A percentile compares a stretch with the other conserved stretches of the same genome.
phyloP scores from a whole-genome alignment of 805 yeast genomes.

The Candida tallmaniae region DNA sequence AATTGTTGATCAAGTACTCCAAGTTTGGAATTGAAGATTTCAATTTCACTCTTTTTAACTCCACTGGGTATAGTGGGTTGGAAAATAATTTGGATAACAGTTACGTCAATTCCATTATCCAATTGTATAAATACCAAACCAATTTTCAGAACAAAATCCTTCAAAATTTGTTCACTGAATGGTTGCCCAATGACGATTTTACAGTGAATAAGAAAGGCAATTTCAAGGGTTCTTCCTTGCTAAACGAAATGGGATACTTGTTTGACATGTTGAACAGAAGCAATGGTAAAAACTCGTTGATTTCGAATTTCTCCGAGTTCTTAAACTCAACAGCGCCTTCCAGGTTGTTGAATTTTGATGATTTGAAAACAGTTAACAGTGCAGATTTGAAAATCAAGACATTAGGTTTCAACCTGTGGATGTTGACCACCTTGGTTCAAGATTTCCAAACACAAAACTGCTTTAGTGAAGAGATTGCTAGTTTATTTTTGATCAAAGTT shows the following conservation, averaged over 20 bases:
- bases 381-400: slow-evolving; percentile 40
- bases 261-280: slow-evolving; percentile 90
- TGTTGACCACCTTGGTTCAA: slow-evolving; percentile 46
- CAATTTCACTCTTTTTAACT: slow-evolving; percentile 82
- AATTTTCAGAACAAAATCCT: slow-evolving; percentile 63
- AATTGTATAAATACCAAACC: slow-evolving; percentile 74
- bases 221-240: slow-evolving; percentile 46
- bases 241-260: slow-evolving; percentile 82
- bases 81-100: slow-evolving; percentile 83
- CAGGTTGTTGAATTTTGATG: slow-evolving; percentile 52
- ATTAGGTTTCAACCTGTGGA: slow-evolving; percentile 54
- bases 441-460: slow-evolving; percentile 37
- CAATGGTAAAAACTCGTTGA: slow-evolving; percentile 69
- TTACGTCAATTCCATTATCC: slow-evolving; percentile 67
- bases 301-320: slow-evolving; percentile 65
- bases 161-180: slow-evolving; percentile 45
- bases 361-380: slow-evolving; percentile 40
- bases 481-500: slow-evolving; percentile 7
- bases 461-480: slow-evolving; percentile 5
- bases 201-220: slow-evolving; percentile 23
- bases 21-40: slow-evolving; percentile 92
- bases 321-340: slow-evolving; percentile 43
- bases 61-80: slow-evolving; percentile 68
- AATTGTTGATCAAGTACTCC: slow-evolving; percentile 74
- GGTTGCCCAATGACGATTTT: slow-evolving; percentile 39